Conservation (phyloP, 1,284 basidiomycete genomes). For the Heterobasidion occidentale region DNA sequence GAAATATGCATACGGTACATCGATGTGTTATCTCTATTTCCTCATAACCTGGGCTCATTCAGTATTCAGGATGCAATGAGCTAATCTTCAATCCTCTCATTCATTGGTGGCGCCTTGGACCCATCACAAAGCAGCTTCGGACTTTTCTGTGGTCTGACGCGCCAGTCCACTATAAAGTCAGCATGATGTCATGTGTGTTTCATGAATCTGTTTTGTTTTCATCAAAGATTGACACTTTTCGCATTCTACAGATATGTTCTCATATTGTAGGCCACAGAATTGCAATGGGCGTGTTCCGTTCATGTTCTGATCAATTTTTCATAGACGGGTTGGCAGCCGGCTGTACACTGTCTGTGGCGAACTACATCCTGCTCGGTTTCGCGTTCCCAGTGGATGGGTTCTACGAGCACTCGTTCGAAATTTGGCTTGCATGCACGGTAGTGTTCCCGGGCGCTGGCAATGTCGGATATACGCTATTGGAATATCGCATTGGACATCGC, state of each 20-base stretch:
- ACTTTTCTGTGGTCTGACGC: conserved; percentile 73
- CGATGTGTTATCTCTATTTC: background rate
- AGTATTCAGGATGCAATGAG: conserved; percentile 50
- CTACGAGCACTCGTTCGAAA: conserved; percentile 67
- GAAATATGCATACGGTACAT: conserved; percentile 75
- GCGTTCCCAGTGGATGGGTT: conserved; percentile 60
- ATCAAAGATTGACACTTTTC: conserved; percentile 11
- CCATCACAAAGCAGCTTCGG: conserved; percentile 71
- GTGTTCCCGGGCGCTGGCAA: conserved; percentile 74
- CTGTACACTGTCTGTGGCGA: conserved; percentile 54
- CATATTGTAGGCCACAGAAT: conserved; percentile 49
- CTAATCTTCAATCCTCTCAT: conserved; percentile 73
- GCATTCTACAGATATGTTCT: conserved; percentile 67
- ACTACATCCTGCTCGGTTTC: conserved; percentile 68
- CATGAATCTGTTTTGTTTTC: background rate
- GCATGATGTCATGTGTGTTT: conserved; percentile 65
- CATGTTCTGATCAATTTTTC: background rate
- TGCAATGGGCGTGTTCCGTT: background rate
- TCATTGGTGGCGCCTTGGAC: conserved; percentile 66
- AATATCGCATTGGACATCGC: conserved; percentile 68
- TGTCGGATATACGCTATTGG: conserved; percentile 60
- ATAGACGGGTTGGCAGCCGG: conserved; percentile 70
- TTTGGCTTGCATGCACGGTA: conserved; percentile 70
- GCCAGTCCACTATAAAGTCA: conserved; percentile 79
- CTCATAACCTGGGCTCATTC: background rate